A percentile compares a stretch with the other conserved stretches of the same genome.
Evolutionary conservation across 257 asterid genomes (phyloP).

Genomic region (Misopates orontium): DNA sequence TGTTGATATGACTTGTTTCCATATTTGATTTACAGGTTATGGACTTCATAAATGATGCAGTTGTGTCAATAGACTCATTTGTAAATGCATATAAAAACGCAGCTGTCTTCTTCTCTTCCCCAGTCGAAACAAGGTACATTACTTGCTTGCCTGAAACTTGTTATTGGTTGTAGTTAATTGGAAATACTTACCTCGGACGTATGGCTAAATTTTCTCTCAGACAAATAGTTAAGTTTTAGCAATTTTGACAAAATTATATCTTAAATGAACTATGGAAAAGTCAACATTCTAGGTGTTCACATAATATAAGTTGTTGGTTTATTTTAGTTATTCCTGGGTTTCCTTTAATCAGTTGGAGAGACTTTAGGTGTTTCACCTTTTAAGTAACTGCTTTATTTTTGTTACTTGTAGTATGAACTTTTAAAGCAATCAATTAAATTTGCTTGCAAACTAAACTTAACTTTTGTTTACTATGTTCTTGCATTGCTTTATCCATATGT

Average conservation of each 20-base stretch:
- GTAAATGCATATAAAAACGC: constrained; percentile 74
- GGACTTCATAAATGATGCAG: constrained; percentile 95
- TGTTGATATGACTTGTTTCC: constrained; percentile 12
- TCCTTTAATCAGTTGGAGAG: not conserved
- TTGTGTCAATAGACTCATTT: constrained; percentile 83
- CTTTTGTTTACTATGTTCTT: too few species aligned
- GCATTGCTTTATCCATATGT: not conserved
- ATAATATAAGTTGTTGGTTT: not conserved
- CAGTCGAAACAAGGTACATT: constrained; percentile 71
- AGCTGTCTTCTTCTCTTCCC: constrained; percentile 71
- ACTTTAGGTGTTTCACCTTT: not conserved
- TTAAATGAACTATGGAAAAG: not conserved
- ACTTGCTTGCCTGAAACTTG: constrained; percentile 17
- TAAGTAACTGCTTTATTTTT: too few species aligned
- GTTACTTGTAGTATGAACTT: too few species aligned
- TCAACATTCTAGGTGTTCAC: not conserved
- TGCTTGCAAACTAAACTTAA: too few species aligned
- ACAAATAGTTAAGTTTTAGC: too few species aligned
- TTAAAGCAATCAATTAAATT: too few species aligned
- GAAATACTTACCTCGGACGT: not conserved
- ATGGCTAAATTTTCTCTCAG: too few species aligned
- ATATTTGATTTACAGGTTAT: constrained; percentile 61
- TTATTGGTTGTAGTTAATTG: not conserved
- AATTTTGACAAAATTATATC: too few species aligned
- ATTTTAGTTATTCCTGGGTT: not conserved